Evolutionary conservation across 2,329 filamentous ascomycete species (phyloP), one percentile per base, ranked within the genome.

Genomic region (Fusarium sp.): DNA sequence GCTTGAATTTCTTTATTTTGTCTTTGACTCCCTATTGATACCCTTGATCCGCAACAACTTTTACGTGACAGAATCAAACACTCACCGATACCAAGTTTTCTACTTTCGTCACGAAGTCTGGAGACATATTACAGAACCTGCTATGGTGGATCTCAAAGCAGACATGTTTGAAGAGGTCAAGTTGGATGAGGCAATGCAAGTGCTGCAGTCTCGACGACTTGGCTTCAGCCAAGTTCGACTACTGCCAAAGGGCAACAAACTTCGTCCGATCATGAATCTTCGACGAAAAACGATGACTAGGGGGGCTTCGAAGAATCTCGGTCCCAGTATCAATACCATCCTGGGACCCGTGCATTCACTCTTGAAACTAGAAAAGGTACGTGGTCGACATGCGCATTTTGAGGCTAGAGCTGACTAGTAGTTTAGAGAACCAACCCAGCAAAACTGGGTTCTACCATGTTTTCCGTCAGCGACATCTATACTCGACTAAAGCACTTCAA

Each of bases 61-160:
- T 70, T 94, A 98, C 71, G 91, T 97, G 33, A 99, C 95, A 0
- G 95, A 99, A 73, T 95, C 93, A 0, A 93, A 87, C 61, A 80
- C 82, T 1, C 87, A 97, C 71, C 88, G 89, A 14, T 92, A 95
- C 68, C 86, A 87, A 25, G 78, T 98, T 1, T 97, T 96, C 74
- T 99, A 92, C 76, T 98, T 97, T 72, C 90, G 94, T 4, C 95
- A 99, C 64, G 95, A 99, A 74, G 82, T 95, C 9, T 99, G 95
- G 95, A 86, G 85, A 46, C 82, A 82, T 36, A 75, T 98, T 31
- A 86, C 89, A 2, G 88, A 93, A 66, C 90, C 93, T 7, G 86
- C 89, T 0, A 79, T 97, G 71, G 74, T 80, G 1, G 77, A 78
- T 1, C 77, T 98, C 19, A 95, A 90, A 70, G 66, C 77, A 2